Percentiles rank a stretch among this genome's conserved stretches.
Evolutionary conservation across 192 early-diverging fungal species (phyloP).

Genomic region (Phycomyces blakesleeanus): DNA sequence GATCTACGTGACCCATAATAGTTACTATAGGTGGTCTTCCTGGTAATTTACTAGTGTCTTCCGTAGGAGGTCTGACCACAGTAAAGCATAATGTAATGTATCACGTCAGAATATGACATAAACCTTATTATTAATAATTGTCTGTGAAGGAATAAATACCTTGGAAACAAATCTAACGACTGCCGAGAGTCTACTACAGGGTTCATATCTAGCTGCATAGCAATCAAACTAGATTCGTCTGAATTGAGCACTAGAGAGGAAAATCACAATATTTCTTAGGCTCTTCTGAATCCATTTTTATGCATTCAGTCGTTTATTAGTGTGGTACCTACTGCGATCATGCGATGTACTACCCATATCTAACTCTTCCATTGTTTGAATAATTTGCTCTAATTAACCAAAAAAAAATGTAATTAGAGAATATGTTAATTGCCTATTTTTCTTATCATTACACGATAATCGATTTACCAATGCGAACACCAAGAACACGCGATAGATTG

Average conservation of each 20-base stretch:
- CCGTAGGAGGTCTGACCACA: slow-evolving; percentile 51
- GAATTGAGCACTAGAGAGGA: slow-evolving; percentile 58
- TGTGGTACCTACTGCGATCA: slow-evolving; percentile 56
- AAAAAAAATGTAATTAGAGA: not conserved
- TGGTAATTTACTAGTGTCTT: slow-evolving; percentile 71
- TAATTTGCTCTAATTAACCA: slow-evolving; percentile 46
- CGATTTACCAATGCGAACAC: slow-evolving; percentile 58
- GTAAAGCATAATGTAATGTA: not conserved
- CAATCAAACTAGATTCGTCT: slow-evolving; percentile 85
- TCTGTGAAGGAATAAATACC: slow-evolving; percentile 33
- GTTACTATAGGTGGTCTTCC: slow-evolving; percentile 89
- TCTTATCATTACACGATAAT: not conserved
- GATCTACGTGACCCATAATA: slow-evolving; percentile 98
- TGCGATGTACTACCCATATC: slow-evolving; percentile 80
- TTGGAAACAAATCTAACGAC: slow-evolving; percentile 52
- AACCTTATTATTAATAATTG: not conserved
- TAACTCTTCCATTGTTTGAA: slow-evolving; percentile 66
- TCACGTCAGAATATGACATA: no score
- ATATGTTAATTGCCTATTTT: not conserved
- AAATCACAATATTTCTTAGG: not conserved
- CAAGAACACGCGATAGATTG: slow-evolving; percentile 75
- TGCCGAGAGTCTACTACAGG: slow-evolving; percentile 66
- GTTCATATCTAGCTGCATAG: slow-evolving; percentile 82
- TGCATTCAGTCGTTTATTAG: not conserved
- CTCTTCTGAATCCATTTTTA: not conserved